Base-by-base conservation (phyloP, 768 basidiomycete genomes). In the Tricholoma saponaceum region DNA sequence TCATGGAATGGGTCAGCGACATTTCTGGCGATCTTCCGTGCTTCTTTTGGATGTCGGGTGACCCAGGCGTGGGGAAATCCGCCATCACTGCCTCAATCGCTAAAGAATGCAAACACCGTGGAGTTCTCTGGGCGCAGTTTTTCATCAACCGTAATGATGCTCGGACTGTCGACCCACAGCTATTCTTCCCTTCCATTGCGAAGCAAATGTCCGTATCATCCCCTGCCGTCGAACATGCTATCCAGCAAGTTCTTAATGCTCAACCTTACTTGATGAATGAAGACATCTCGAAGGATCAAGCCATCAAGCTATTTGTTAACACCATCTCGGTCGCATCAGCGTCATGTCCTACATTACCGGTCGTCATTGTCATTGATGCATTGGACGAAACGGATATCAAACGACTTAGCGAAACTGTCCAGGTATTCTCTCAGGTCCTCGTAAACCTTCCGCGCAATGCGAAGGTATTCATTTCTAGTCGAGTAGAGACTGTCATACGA, bases 391-490 rank as follows among this genome's bases (percentile, higher is more conserved):
- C 65, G 0, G 50, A 61, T 14, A 46, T 23, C 26, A 32, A 62
- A 66, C 56, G 62, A 66, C 18, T 63, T 3, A 16, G 25, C 5
- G 7, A 5, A 18, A 61, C 56, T 3, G 60, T 57, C 8, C 50
- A 54, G 10, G 55, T 58, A 18, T 61, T 61, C 50, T 57, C 58
- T 12, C 46, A 49, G 10, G 39, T 59, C 7, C 51, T 63, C 20
- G 16, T 20, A 13, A 35, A 32, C 5, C 55, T 60, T 28, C 50
- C 22, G 2, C 46, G 3, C 16, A 22, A 47, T 47, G 20, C 55
- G 7, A 64, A 64, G 22, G 46, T 66, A 41, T 59, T 64, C 25
- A 58, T 66, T 30, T 64, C 65, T 9, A 64, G 65, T 30, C 59
- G 65, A n/a, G 62, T 61, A 0, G 65, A 66, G 16, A 46, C 61